Percentiles rank a stretch among this genome's conserved stretches.
These are phyloP conservation scores for Tuber borchii DNA, from an alignment of 495 filamentous ascomycete genomes.

Conservation along the genomic window DNA sequence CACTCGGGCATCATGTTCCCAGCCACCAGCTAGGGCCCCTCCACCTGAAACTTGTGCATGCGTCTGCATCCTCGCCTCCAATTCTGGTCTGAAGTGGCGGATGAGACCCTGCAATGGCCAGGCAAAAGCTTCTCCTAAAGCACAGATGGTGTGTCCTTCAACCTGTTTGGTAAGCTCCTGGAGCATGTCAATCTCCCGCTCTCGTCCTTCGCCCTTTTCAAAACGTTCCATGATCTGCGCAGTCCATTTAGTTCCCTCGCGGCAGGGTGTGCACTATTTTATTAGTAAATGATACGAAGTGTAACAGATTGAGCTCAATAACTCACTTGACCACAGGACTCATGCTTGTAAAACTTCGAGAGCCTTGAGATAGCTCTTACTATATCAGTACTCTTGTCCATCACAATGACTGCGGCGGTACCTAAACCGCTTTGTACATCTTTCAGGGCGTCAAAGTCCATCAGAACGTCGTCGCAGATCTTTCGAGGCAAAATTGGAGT, in stretches of 20 bases:
- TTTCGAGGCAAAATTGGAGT: constrained; percentile 86
- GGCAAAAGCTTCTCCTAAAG: constrained; percentile 93
- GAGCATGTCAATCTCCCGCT: constrained; percentile 96
- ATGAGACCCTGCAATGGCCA: constrained; percentile 98
- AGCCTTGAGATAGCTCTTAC: constrained; percentile 87
- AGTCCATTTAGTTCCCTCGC: constrained; percentile 96
- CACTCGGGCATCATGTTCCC: constrained; percentile 66
- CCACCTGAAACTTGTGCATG: constrained; percentile 64
- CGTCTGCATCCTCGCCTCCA: constrained; percentile 78
- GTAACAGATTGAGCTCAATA: background rate
- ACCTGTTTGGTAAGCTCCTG: constrained; percentile 99
- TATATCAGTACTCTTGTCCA: constrained; percentile 96
- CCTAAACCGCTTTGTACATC: constrained; percentile 94
- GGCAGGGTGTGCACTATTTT: constrained; percentile 75
- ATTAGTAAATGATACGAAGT: background rate
- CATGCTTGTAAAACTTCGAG: constrained; percentile 95
- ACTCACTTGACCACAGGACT: constrained; percentile 75
- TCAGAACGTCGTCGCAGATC: constrained; percentile 86
- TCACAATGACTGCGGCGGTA: constrained; percentile 97
- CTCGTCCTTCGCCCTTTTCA: constrained; percentile 77
- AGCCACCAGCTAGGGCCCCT: constrained; percentile 75
- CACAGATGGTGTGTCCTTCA: constrained; percentile 97
- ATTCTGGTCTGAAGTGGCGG: constrained; percentile 90
- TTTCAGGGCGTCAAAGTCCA: constrained; percentile 98
- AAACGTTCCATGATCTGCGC: constrained; percentile 97